Percentiles rank a stretch among this genome's conserved stretches.
Conservation (phyloP, 495 filamentous ascomycete genomes). For the Neurospora sp. region DNA sequence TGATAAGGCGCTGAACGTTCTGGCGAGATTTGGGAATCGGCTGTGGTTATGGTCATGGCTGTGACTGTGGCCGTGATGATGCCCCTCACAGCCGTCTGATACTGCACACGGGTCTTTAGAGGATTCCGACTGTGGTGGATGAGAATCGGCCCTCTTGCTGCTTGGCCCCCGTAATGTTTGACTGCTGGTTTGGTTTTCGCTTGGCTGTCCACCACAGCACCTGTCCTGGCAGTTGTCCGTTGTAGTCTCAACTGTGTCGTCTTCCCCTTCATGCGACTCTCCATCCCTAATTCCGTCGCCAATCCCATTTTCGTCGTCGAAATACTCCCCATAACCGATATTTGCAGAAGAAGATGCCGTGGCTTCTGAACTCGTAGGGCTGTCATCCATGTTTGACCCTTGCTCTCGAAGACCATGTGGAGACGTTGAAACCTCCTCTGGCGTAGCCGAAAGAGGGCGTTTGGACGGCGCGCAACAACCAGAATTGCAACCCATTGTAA, state of each 20-base stretch:
- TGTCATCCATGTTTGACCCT: background rate
- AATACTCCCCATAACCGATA: background rate
- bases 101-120: background rate
- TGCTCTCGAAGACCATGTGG: background rate
- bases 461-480: conserved; percentile 9
- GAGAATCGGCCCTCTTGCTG: background rate
- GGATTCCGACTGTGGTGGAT: background rate
- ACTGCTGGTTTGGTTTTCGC: background rate
- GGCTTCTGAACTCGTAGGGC: background rate
- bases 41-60: background rate
- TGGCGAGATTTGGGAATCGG: background rate
- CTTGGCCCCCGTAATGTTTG: background rate
- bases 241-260: background rate
- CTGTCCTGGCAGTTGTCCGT: background rate
- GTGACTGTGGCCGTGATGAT: background rate
- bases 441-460: background rate
- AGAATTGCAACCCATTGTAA: conserved; percentile 12
- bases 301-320: background rate
- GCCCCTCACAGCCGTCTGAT: background rate
- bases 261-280: background rate
- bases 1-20: background rate
- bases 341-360: background rate
- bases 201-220: background rate
- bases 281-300: background rate
- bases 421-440: background rate